Conservation (phyloP, 768 basidiomycete species). For the Lactarius vividus region DNA sequence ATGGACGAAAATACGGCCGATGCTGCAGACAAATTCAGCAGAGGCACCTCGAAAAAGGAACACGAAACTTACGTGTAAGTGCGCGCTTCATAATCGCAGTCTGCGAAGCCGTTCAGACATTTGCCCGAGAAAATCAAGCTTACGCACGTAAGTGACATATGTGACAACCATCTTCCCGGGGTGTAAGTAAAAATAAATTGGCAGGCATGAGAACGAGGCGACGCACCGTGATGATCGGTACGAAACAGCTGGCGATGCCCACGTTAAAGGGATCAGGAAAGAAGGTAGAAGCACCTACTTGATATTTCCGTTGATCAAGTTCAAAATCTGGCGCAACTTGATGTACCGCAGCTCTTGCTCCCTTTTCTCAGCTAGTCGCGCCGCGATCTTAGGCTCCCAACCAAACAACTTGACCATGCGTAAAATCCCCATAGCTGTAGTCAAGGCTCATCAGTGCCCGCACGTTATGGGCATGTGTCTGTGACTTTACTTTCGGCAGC, state of each 20-base stretch:
- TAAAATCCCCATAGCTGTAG: constrained; percentile 37
- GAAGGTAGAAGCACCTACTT: constrained; percentile 30
- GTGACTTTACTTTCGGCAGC: constrained; percentile 40
- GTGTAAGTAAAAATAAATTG: not conserved
- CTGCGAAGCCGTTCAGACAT: not conserved
- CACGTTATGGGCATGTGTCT: not conserved
- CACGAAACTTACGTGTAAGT: constrained; percentile 31
- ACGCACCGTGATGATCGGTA: constrained; percentile 39
- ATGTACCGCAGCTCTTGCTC: constrained; percentile 40
- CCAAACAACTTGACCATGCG: constrained; percentile 62
- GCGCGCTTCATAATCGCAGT: constrained; percentile 37
- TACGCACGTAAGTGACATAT: constrained; percentile 36
- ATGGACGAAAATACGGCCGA: constrained; percentile 35
- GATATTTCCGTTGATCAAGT: constrained; percentile 34
- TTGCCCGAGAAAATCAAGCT: too few species aligned
- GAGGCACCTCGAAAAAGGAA: not conserved
- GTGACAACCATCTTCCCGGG: constrained; percentile 35
- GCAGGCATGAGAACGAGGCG: not conserved
- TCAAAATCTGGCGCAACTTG: constrained; percentile 37
- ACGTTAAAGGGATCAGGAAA: not conserved
- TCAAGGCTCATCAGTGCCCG: constrained; percentile 11
- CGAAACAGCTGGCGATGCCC: constrained; percentile 33
- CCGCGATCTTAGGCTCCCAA: constrained; percentile 50
- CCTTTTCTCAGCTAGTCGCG: constrained; percentile 34
- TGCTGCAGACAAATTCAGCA: constrained; percentile 20